Percentiles rank a stretch among this genome's conserved stretches.
phyloP scores from a whole-genome alignment of 768 basidiomycete genomes.

The Guyanaporus albipodus region DNA sequence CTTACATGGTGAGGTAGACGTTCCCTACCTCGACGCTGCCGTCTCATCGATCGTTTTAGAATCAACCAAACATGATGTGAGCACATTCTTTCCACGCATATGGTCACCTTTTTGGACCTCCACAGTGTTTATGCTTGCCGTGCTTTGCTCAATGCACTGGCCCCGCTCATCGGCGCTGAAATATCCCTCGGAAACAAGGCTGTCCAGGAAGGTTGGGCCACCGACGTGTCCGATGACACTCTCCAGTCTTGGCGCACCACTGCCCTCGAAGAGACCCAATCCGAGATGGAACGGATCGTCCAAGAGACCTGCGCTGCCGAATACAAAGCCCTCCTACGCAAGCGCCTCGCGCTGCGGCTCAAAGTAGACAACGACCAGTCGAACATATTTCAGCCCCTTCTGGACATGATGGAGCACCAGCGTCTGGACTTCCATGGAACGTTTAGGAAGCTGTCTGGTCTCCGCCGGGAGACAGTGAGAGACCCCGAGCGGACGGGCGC shows the following conservation, averaged over 20 bases:
- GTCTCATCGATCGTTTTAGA: constrained; percentile 33
- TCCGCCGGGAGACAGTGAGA: constrained; percentile 44
- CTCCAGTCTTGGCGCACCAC: constrained; percentile 58
- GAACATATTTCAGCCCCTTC: constrained; percentile 57
- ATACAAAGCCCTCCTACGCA: constrained; percentile 68
- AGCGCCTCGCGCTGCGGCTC: constrained; percentile 77
- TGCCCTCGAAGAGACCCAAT: constrained; percentile 49
- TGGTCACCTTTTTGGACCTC: constrained; percentile 5
- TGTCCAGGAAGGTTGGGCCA: constrained; percentile 59
- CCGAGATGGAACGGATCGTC: constrained; percentile 58
- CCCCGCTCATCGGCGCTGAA: constrained; percentile 87
- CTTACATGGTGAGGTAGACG: constrained; percentile 48
- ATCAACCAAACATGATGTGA: constrained; percentile 79
- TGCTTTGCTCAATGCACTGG: constrained; percentile 70
- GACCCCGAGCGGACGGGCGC: constrained; percentile 8
- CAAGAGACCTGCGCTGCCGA: constrained; percentile 57
- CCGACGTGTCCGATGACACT: constrained; percentile 46
- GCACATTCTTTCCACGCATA: constrained; percentile 19
- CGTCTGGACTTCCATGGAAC: constrained; percentile 86
- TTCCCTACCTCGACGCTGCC: background rate
- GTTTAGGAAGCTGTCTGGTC: constrained; percentile 67
- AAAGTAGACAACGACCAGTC: constrained; percentile 55
- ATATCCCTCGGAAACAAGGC: constrained; percentile 46
- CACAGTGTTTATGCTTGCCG: constrained; percentile 72
- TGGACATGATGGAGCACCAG: constrained; percentile 70